Base-by-base conservation (phyloP, 352 stramenopile genomes). In the Globisporangium solare region DNA sequence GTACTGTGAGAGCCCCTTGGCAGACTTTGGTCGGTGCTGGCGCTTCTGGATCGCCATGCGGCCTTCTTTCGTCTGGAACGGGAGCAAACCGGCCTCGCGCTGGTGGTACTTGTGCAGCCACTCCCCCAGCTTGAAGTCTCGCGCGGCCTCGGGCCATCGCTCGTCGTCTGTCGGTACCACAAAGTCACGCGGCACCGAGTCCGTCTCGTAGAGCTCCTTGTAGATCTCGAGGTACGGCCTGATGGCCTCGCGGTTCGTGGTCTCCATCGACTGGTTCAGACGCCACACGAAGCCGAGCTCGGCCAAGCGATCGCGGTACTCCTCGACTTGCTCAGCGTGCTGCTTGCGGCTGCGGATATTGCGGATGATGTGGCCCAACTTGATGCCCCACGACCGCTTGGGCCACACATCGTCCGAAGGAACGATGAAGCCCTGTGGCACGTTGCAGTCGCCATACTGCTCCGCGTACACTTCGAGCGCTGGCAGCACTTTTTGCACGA, bases 201-300 rank as follows among this genome's bases (percentile, higher is more conserved):
- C 56, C 58, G 76, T 18, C 24, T 78, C 85, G 61, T 95, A 83
- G 31, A 95, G 71, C 35, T 85, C 58, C 64, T 91, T 88, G 72
- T 91, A 98, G 14, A 97, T 61, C 20, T 66, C 53, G 12, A 88
- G 56, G 47, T 79, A 86, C 15, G 76, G 67, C 27, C 81, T 65
- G 21, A 86, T 77, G 39, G 85, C 67, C 7, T 87, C 74, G 37
- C 75, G 76, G 46, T 79, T 79, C 21, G 66, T 80, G 20, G 67
- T 60, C 22, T 67, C 71, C 4, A 68, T 70, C 13, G 70, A 79
- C 51, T 85, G 68, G 46, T 83, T 73, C n/a, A 87, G 69, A n/a
- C 77, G 83, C 91, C 94, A 98, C 24, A 91, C 71, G 66, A 98
- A 98, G 11, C 92, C 94, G 18, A 98, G 67, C 15, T 83, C 70